phyloP scores from a whole-genome alignment of 805 yeast genomes.

The Schwanniomyces pseudopolymorphus region DNA sequence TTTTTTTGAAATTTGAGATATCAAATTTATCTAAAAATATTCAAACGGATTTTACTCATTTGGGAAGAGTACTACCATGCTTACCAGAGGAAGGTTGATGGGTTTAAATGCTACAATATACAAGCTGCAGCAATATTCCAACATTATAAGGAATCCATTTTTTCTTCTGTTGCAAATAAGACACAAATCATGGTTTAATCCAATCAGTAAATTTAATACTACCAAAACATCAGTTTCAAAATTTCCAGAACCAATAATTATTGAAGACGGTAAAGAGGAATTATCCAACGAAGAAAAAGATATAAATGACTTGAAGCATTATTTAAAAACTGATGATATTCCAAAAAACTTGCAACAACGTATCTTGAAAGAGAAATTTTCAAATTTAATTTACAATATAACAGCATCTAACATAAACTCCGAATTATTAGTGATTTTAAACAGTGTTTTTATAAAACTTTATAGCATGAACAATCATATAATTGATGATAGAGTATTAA shows the following conservation, averaged over 20 bases:
- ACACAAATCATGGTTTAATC: conserved; percentile 15
- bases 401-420: conserved; percentile 5
- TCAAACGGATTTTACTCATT: neutral
- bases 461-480: conserved; percentile 11
- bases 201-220: conserved; percentile 12
- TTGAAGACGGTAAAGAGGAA: conserved; percentile 7
- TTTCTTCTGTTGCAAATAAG: conserved; percentile 1
- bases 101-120: neutral
- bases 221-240: neutral
- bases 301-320: conserved; percentile 22
- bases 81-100: neutral
- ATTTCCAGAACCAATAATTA: neutral
- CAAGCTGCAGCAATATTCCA: neutral
- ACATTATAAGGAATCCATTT: neutral
- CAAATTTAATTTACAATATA: conserved; percentile 12
- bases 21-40: neutral
- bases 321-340: conserved; percentile 25
- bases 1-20: neutral
- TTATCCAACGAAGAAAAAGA: neutral
- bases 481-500: conserved; percentile 4
- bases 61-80: neutral
- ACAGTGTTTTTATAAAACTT: conserved; percentile 19
- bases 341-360: conserved; percentile 16
- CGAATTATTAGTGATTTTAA: conserved; percentile 15
- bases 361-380: conserved; percentile 18